Conservation (phyloP, 495 filamentous ascomycete genomes). For the Umbilicaria muhlenbergii region DNA sequence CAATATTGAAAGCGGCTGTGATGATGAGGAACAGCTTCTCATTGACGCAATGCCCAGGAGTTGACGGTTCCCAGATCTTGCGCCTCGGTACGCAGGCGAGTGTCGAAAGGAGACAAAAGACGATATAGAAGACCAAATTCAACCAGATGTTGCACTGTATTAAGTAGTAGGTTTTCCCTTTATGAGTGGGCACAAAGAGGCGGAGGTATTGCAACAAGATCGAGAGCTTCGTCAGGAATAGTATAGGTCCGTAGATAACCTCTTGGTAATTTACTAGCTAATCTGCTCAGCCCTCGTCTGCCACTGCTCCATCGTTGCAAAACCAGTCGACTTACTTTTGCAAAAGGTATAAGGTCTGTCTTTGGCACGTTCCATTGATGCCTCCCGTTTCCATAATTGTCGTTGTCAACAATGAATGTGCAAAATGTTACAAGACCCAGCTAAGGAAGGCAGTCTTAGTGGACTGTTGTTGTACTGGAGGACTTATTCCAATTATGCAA, state of each 20-base stretch:
- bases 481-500: too few species aligned
- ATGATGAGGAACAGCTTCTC: constrained; percentile 9
- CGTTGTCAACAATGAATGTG: constrained; percentile 8
- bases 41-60: constrained; percentile 16
- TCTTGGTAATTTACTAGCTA: not conserved
- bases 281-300: too few species aligned
- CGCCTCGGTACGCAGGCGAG: constrained; percentile 5
- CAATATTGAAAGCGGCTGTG: constrained; percentile 13
- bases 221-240: constrained; percentile 4
- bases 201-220: constrained; percentile 6
- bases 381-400: constrained; percentile 17
- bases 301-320: too few species aligned
- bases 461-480: constrained; percentile 1
- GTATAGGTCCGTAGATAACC: constrained; percentile 1
- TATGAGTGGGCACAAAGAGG: constrained; percentile 1
- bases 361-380: constrained; percentile 20
- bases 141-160: constrained; percentile 4
- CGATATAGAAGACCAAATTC: constrained; percentile 1
- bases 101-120: not conserved
- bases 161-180: not conserved
- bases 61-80: constrained; percentile 4
- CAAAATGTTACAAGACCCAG: constrained; percentile 16
- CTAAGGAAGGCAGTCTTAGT: constrained; percentile 16
- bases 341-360: constrained; percentile 5
- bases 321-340: constrained; percentile 6